Evolutionary conservation across 305 asterid species (phyloP).

Genomic region (Fraxinus sp.): DNA sequence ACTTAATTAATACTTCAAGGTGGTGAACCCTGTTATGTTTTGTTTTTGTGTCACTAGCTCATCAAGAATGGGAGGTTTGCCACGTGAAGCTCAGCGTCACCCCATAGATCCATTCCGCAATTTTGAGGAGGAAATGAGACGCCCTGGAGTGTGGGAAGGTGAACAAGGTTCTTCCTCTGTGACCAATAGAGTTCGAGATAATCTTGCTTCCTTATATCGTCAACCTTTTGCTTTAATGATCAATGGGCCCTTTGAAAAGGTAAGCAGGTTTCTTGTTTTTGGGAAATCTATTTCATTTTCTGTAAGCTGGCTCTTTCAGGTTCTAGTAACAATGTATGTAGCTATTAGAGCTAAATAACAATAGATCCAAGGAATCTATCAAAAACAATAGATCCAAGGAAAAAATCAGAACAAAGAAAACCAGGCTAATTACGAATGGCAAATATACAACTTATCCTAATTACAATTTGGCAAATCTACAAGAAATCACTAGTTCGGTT

Average conservation of each 20-base stretch:
- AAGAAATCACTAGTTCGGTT: neutral
- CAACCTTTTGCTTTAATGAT: constrained; percentile 90
- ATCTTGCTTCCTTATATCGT: constrained; percentile 95
- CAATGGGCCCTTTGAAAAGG: constrained; percentile 93
- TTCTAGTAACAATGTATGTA: neutral
- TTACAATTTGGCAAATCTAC: neutral
- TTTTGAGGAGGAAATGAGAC: constrained; percentile 88
- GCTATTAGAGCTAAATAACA: neutral
- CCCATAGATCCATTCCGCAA: constrained; percentile 92
- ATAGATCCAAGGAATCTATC: neutral
- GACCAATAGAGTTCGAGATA: constrained; percentile 61
- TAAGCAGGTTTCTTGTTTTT: constrained; percentile 22
- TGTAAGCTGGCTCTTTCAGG: constrained; percentile 10
- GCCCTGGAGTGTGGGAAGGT: constrained; percentile 79
- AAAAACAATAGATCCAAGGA: neutral
- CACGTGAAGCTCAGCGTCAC: constrained; percentile 51
- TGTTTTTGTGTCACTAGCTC: constrained; percentile 33
- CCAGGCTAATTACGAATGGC: neutral
- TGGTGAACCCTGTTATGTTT: constrained; percentile 8
- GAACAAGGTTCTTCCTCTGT: constrained; percentile 69
- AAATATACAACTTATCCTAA: neutral
- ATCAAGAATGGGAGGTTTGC: constrained; percentile 53
- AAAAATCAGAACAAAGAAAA: neutral
- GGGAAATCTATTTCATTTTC: neutral
- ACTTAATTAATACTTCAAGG: neutral